Evolutionary conservation across 2,329 filamentous ascomycete species (phyloP).

Genomic region (Fusarium floridanum): DNA sequence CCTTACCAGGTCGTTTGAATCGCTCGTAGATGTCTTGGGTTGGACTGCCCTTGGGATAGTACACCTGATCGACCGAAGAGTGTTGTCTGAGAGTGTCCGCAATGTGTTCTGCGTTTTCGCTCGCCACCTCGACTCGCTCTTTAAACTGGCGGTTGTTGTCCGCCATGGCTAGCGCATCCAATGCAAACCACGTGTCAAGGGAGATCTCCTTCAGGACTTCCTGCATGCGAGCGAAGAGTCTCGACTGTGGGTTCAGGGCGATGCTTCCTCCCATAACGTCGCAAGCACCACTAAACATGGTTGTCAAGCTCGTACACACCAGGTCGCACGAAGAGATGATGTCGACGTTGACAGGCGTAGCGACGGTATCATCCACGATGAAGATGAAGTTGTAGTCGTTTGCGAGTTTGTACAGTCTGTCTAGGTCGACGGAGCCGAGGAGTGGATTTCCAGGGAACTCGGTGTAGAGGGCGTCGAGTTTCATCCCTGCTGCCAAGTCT

Average conservation of each 20-base stretch:
- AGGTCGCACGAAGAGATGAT: slow-evolving; percentile 62
- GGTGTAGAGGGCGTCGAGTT: slow-evolving; percentile 59
- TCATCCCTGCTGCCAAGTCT: slow-evolving; percentile 53
- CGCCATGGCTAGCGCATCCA: slow-evolving; percentile 50
- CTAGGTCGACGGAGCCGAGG: slow-evolving; percentile 47
- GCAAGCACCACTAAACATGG: slow-evolving; percentile 67
- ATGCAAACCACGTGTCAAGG: slow-evolving; percentile 42
- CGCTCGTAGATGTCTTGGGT: slow-evolving; percentile 51
- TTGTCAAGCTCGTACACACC: slow-evolving; percentile 65
- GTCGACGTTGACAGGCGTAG: slow-evolving; percentile 60
- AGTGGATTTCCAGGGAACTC: slow-evolving; percentile 57
- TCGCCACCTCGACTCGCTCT: slow-evolving; percentile 47
- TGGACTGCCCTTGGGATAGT: slow-evolving; percentile 57
- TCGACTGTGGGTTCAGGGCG: slow-evolving; percentile 58
- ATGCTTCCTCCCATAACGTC: slow-evolving; percentile 65
- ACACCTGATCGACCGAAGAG: slow-evolving; percentile 46
- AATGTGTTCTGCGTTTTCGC: slow-evolving; percentile 44
- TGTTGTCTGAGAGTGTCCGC: slow-evolving; percentile 46
- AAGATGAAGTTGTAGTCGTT: slow-evolving; percentile 56
- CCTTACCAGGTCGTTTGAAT: slow-evolving; percentile 54
- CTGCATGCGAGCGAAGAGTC: slow-evolving; percentile 49
- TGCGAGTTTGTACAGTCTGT: slow-evolving; percentile 45
- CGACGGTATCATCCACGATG: slow-evolving; percentile 61
- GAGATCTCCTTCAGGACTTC: slow-evolving; percentile 33
- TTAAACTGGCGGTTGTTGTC: slow-evolving; percentile 56